Percentiles rank a stretch among this genome's conserved stretches.
These are phyloP conservation scores for Chloris gayana DNA, from an alignment of 176 grass and related monocot genomes.

Conservation along the genomic window DNA sequence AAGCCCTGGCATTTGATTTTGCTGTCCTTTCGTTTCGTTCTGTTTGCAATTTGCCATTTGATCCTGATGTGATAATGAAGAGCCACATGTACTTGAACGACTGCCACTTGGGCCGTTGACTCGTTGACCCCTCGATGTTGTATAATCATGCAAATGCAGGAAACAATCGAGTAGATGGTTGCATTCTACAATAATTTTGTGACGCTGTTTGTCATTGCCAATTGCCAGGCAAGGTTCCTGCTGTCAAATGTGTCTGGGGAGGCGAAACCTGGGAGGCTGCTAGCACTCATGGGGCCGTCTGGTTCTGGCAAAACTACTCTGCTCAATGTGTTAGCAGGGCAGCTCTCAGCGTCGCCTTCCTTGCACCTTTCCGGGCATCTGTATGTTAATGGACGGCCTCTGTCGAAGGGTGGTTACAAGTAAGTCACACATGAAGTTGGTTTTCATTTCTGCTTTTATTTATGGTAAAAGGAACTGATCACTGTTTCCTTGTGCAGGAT, in stretches of 20 bases:
- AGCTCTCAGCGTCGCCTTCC: conserved; percentile 64
- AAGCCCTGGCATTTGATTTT: conserved; percentile 13
- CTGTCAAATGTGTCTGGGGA: conserved; percentile 75
- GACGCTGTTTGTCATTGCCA: not conserved
- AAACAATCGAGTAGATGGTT: not conserved
- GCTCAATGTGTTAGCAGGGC: conserved; percentile 88
- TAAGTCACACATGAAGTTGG: conserved; percentile 35
- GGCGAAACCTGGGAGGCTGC: conserved; percentile 78
- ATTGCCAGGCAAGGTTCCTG: conserved; percentile 76
- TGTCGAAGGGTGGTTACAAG: conserved; percentile 67
- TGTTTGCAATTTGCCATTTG: not conserved
- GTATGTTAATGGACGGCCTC: conserved; percentile 59
- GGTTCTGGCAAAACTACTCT: conserved; percentile 92
- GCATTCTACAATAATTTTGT: not conserved
- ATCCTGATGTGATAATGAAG: not conserved
- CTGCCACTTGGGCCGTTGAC: conserved; percentile 21
- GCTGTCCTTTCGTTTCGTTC: not conserved
- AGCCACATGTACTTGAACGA: not conserved
- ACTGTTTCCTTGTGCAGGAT: conserved; percentile 47
- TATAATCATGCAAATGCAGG: not conserved
- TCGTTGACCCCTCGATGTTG: not conserved
- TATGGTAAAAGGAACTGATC: not conserved
- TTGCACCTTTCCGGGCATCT: conserved; percentile 75
- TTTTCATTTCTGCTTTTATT: not conserved
- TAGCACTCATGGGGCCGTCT: conserved; percentile 89